These are phyloP conservation scores for Podospora appendiculata DNA, from an alignment of 495 filamentous ascomycete genomes.

Conservation along the genomic window DNA sequence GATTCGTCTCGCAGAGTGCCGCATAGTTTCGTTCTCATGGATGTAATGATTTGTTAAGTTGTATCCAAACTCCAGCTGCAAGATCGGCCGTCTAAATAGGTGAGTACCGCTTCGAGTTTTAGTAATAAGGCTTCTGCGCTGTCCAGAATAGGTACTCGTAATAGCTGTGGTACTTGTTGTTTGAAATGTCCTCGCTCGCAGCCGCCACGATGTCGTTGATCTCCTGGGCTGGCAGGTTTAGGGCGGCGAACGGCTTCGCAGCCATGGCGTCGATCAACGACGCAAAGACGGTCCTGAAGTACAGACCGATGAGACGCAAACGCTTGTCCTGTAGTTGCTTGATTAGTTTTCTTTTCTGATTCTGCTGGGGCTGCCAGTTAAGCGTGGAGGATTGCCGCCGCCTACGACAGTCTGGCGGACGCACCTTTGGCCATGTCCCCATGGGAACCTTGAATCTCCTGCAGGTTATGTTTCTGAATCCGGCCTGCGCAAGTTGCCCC, in stretches of 20 bases:
- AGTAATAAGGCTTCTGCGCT: constrained; percentile 21
- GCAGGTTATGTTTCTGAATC: constrained; percentile 47
- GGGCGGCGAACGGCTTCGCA: constrained; percentile 37
- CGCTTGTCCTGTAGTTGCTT: constrained; percentile 23
- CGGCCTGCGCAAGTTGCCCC: constrained; percentile 41
- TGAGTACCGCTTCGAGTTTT: no score
- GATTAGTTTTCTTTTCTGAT: background rate
- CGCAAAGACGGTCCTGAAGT: constrained; percentile 35
- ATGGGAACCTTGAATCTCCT: constrained; percentile 44
- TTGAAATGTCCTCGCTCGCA: constrained; percentile 19
- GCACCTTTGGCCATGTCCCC: constrained; percentile 45
- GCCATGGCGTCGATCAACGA: constrained; percentile 43
- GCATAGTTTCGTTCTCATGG: no score
- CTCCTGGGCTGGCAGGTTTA: constrained; percentile 22
- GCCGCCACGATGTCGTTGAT: constrained; percentile 18
- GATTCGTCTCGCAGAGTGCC: no score
- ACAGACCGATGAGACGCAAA: constrained; percentile 47
- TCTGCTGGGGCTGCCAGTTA: no score
- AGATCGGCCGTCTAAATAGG: no score
- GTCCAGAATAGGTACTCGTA: constrained; percentile 25
- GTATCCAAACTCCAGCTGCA: no score
- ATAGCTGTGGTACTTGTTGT: constrained; percentile 22
- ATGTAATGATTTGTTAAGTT: no score
- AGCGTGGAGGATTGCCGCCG: no score
- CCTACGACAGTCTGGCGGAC: constrained; percentile 16